Percentiles rank a stretch among this genome's conserved stretches.
phyloP scores from a whole-genome alignment of 495 filamentous ascomycete genomes.

The Aspergillus hancockii region DNA sequence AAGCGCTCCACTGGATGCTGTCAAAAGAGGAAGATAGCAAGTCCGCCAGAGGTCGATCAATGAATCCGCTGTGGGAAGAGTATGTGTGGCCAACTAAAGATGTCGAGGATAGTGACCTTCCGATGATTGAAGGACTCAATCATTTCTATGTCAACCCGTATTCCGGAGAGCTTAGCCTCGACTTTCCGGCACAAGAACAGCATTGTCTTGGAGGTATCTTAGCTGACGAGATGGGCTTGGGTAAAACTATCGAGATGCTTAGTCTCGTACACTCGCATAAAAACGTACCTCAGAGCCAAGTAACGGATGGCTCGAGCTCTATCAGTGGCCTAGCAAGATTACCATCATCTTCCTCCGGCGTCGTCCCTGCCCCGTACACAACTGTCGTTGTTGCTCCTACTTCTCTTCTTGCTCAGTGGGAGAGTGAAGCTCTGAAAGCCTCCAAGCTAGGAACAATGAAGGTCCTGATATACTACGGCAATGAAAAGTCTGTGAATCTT shows the following conservation, averaged over 20 bases:
- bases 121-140: slow-evolving; percentile 59
- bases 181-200: slow-evolving; percentile 91
- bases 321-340: slow-evolving; percentile 61
- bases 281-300: slow-evolving; percentile 51
- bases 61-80: slow-evolving; percentile 98
- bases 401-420: slow-evolving; percentile 92
- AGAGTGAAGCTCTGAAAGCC: slow-evolving; percentile 88
- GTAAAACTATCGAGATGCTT: slow-evolving; percentile 98
- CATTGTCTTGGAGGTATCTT: slow-evolving; percentile 92
- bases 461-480: slow-evolving; percentile 86
- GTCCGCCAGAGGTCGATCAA: slow-evolving; percentile 66
- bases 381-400: slow-evolving; percentile 95
- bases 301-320: slow-evolving; percentile 34
- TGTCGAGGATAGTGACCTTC: slow-evolving; percentile 75
- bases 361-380: slow-evolving; percentile 77
- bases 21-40: slow-evolving; percentile 83
- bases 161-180: slow-evolving; percentile 88
- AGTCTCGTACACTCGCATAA: slow-evolving; percentile 85
- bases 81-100: slow-evolving; percentile 88
- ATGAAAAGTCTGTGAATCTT: slow-evolving; percentile 75
- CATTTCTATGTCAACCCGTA: slow-evolving; percentile 96
- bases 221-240: slow-evolving; percentile 89
- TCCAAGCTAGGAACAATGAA: slow-evolving; percentile 80
- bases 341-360: slow-evolving; percentile 49
- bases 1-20: slow-evolving; percentile 94